Conservation (phyloP, 108 stramenopile genomes). For the Nitzschia palea region DNA sequence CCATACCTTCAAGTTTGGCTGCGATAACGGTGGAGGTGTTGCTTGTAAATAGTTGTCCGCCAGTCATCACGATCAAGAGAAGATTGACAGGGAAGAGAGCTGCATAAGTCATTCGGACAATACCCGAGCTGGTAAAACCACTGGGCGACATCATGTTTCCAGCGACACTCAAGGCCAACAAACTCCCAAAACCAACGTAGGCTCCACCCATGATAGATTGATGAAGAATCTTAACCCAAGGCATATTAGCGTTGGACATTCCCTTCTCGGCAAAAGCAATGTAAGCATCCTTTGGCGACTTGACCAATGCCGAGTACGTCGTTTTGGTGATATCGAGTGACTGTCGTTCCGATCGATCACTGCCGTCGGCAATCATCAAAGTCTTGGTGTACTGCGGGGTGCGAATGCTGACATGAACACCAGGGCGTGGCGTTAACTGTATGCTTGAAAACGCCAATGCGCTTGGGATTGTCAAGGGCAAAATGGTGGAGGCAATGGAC, state of each 20-base stretch:
- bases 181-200: constrained; percentile 35
- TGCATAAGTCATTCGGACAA: constrained; percentile 25
- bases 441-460: too few relatives aligned
- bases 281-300: constrained; percentile 12
- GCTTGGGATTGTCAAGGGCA: too few relatives aligned
- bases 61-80: constrained; percentile 25
- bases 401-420: too few relatives aligned
- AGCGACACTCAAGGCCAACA: constrained; percentile 30
- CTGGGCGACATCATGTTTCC: constrained; percentile 28
- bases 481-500: too few relatives aligned
- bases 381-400: too few relatives aligned
- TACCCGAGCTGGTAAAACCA: constrained; percentile 28
- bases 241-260: constrained; percentile 12
- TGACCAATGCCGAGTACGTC: not conserved
- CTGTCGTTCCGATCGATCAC: constrained; percentile 10
- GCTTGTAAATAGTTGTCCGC: constrained; percentile 40
- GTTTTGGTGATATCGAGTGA: constrained; percentile 18
- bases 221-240: constrained; percentile 18
- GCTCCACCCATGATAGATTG: constrained; percentile 28
- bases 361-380: constrained; percentile 8
- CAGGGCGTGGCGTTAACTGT: too few relatives aligned
- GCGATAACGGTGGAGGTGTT: constrained; percentile 26
- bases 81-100: constrained; percentile 32
- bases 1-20: constrained; percentile 16
- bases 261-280: constrained; percentile 11